Base-by-base conservation (phyloP, 176 grass and related monocot genomes). In the Otatea glauca region DNA sequence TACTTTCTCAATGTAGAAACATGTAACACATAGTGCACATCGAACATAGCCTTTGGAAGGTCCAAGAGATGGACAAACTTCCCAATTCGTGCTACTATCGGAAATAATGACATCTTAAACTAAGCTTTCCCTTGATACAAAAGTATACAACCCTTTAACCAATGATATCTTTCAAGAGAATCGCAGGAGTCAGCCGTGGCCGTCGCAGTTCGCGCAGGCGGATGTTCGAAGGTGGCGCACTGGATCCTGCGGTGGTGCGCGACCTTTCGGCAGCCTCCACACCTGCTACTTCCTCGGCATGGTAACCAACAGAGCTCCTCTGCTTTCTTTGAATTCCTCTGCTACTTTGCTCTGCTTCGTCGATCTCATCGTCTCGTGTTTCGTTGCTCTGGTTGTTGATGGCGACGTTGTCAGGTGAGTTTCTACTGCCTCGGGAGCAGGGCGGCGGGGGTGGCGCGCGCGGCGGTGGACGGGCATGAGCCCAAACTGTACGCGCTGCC, bases 251-350 rank as follows among this genome's bases (percentile, higher is more conserved):
- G 55, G 66, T 77, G 85, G 25, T 93, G 94, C 69, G 91, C 86
- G 25, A 86, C 84, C 70, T n/a, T 81, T 88, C 18, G 94, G 94
- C 48, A 93, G 89, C 76, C 18, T 88, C 70, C 88, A 96, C 81
- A 86, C 94, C 51, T 93, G 81, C 71, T 96, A 93, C 77, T 58
- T 91, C 60, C 94, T 96, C 44, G 94, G 94, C 73, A 96, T 96
- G 94, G 94, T 96, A 81, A 76, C 24, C 15, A 4, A 39, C 29
- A 8, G 2, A 14, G 1, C 7, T 5, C 25, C 25, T 29, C 68
- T 49, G 18, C 12, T 42, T 42, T 72, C 65, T 45, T 27, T 0
- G 3, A 13, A 20, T 14, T 42, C 49, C 50, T 82, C 51, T 47
- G 80, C 35, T 25, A 25, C 58, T 25, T 60, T 60, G n/a, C 9